These are phyloP conservation scores for Penicillium antarcticum DNA, from an alignment of 495 filamentous ascomycete species.

Conservation along the genomic window DNA sequence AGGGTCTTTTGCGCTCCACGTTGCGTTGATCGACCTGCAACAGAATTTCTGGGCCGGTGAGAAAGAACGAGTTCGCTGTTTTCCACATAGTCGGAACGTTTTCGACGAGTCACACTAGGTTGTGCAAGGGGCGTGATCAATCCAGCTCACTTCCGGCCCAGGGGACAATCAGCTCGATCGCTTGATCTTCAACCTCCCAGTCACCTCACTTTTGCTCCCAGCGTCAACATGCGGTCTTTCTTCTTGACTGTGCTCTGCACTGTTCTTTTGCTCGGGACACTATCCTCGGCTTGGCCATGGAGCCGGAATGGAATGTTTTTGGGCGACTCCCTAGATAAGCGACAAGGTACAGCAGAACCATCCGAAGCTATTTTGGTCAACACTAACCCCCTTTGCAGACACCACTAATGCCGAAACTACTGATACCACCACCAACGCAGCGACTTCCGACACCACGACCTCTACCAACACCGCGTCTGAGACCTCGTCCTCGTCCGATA, in stretches of 20 bases:
- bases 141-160: neutral
- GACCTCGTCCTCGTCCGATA: constrained; percentile 17
- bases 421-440: neutral
- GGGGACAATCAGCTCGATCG: neutral
- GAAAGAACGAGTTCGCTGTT: neutral
- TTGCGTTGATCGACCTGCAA: constrained; percentile 4
- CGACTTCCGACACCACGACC: constrained; percentile 19
- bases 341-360: constrained; percentile 26
- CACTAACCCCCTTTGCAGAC: constrained; percentile 9
- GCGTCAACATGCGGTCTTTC: constrained; percentile 33
- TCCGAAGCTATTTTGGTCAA: neutral
- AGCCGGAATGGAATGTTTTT: constrained; percentile 25
- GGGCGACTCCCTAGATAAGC: constrained; percentile 29
- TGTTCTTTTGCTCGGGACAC: constrained; percentile 44
- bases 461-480: constrained; percentile 17
- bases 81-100: neutral
- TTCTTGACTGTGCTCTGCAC: constrained; percentile 32
- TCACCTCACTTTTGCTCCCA: constrained; percentile 2
- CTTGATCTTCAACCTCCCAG: neutral
- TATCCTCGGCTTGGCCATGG: constrained; percentile 52
- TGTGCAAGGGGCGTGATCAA: constrained; percentile 20
- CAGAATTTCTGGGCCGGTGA: neutral
- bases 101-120: neutral
- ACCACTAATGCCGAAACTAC: constrained; percentile 15
- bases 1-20: constrained; percentile 9